These are phyloP conservation scores for Colletotrichum spaethianum DNA, from an alignment of 2,329 filamentous ascomycete genomes.

Conservation along the genomic window DNA sequence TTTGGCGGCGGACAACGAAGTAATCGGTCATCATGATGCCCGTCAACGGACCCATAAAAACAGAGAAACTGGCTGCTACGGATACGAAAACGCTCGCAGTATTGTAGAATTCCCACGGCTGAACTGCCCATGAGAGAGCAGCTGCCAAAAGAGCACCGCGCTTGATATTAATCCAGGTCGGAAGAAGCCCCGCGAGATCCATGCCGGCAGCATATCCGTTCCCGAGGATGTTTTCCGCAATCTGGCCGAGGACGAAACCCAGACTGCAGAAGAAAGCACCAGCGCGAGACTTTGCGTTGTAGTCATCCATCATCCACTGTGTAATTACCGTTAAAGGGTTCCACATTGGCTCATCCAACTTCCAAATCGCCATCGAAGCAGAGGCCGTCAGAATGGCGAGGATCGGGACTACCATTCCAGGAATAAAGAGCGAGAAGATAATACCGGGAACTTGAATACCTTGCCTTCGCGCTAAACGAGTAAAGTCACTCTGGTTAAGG, in stretches of 20 bases:
- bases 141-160: slow-evolving; percentile 47
- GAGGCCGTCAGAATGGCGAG: slow-evolving; percentile 47
- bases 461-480: slow-evolving; percentile 45
- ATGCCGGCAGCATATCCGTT: slow-evolving; percentile 50
- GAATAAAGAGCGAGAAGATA: slow-evolving; percentile 46
- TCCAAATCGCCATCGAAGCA: slow-evolving; percentile 47
- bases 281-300: slow-evolving; percentile 45
- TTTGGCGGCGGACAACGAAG: slow-evolving; percentile 50
- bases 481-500: slow-evolving; percentile 50
- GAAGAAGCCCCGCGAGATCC: slow-evolving; percentile 48
- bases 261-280: slow-evolving; percentile 48
- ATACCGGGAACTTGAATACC: slow-evolving; percentile 46
- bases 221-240: slow-evolving; percentile 49
- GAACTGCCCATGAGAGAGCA: slow-evolving; percentile 45
- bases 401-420: slow-evolving; percentile 47
- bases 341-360: slow-evolving; percentile 45
- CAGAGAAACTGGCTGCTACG: slow-evolving; percentile 47
- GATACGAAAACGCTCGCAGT: slow-evolving; percentile 46
- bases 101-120: slow-evolving; percentile 51
- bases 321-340: slow-evolving; percentile 47
- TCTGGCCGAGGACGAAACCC: slow-evolving; percentile 47
- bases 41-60: slow-evolving; percentile 48
- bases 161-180: slow-evolving; percentile 47
- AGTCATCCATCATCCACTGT: slow-evolving; percentile 48
- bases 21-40: slow-evolving; percentile 51